These are phyloP conservation scores for Chlorella sp. DNA, from an alignment of 139 green algal genomes.

Conservation along the genomic window DNA sequence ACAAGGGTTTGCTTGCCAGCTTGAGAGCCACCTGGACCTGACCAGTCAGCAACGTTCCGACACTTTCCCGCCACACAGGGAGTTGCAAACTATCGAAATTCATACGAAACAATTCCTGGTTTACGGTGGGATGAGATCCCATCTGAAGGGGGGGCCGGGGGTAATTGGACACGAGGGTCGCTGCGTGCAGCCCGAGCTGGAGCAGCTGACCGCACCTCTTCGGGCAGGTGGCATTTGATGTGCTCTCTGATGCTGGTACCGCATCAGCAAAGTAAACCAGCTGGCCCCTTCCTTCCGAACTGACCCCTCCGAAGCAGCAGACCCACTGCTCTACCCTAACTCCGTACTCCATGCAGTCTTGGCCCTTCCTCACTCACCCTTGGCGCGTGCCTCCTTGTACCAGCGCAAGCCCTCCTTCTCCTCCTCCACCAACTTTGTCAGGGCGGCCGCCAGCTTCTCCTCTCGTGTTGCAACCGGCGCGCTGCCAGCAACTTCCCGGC, in stretches of 20 bases:
- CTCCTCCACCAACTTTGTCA: background rate
- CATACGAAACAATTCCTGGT: too few species aligned
- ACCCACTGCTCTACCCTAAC: background rate
- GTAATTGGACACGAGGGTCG: too few species aligned
- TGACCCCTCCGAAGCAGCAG: background rate
- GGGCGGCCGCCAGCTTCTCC: background rate
- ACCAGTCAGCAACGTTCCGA: too few species aligned
- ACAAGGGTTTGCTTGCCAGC: too few species aligned
- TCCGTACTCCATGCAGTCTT: too few species aligned
- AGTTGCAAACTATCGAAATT: too few species aligned
- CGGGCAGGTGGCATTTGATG: too few species aligned
- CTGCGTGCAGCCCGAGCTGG: too few species aligned
- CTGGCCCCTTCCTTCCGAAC: background rate
- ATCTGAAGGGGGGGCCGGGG: background rate
- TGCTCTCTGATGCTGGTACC: too few species aligned
- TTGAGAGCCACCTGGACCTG: too few species aligned
- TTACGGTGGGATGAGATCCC: background rate
- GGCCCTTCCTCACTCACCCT: background rate
- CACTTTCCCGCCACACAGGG: too few species aligned
- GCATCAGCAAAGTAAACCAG: background rate
- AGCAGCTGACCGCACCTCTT: too few species aligned
- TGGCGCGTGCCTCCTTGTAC: background rate
- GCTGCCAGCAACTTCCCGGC: background rate
- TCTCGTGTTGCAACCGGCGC: background rate
- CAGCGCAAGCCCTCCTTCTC: background rate